Evolutionary conservation across 2,329 filamentous ascomycete species (phyloP).

Genomic region (Fusarium dimerum): DNA sequence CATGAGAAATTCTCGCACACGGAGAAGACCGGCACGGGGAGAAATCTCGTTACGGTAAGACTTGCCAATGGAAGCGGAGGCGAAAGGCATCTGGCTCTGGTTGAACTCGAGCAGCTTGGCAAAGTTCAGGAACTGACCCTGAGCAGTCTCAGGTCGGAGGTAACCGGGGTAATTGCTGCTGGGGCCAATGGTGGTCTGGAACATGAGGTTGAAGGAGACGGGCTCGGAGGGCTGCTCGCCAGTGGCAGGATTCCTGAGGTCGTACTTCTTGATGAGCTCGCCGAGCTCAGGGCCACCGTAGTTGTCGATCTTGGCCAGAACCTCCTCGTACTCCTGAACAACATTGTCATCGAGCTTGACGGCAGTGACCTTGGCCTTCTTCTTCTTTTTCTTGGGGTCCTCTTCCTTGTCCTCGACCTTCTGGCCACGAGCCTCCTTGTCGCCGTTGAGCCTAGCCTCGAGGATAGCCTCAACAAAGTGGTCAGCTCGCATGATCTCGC

Average conservation of each 20-base stretch:
- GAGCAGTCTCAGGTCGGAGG: constrained; percentile 90
- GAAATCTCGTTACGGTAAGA: constrained; percentile 99
- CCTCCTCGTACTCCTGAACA: constrained; percentile 86
- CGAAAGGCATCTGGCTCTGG: constrained; percentile 92
- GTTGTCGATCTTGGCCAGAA: constrained; percentile 93
- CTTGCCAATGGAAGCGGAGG: constrained; percentile 95
- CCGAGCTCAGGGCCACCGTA: constrained; percentile 86
- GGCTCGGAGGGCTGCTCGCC: constrained; percentile 76
- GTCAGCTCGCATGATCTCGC: constrained; percentile 93
- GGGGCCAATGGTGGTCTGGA: constrained; percentile 91
- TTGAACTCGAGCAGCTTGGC: constrained; percentile 96
- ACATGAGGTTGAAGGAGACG: constrained; percentile 98
- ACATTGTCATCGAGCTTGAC: constrained; percentile 86
- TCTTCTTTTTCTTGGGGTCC: constrained; percentile 74
- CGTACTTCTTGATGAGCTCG: constrained; percentile 84
- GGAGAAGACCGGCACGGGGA: constrained; percentile 83
- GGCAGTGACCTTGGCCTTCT: constrained; percentile 80
- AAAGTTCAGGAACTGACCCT: constrained; percentile 98
- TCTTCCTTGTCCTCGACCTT: constrained; percentile 77
- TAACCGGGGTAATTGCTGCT: constrained; percentile 85
- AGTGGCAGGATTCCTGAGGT: constrained; percentile 85
- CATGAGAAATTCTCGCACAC: constrained; percentile 97
- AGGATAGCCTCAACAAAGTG: constrained; percentile 95
- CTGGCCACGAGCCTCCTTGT: constrained; percentile 89
- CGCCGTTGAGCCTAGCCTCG: constrained; percentile 80